A percentile compares a stretch with the other conserved stretches of the same genome.
These are phyloP conservation scores for Stenogyne calaminthoides DNA, from an alignment of 305 asterid species.

Conservation along the genomic window DNA sequence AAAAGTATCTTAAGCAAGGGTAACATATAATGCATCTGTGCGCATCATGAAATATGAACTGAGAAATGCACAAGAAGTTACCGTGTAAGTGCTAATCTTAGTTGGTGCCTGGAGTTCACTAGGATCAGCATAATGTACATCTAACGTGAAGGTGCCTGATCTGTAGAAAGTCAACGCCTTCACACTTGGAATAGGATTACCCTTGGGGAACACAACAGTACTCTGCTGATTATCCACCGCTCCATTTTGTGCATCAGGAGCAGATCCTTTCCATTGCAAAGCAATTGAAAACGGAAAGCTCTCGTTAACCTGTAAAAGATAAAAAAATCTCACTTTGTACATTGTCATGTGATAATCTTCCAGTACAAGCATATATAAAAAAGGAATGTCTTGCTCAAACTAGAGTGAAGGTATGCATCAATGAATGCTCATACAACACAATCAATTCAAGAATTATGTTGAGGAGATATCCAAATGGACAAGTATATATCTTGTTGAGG, in stretches of 20 bases:
- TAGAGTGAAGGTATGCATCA: background rate
- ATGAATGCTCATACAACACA: background rate
- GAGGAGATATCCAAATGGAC: background rate
- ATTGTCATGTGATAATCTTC: slow-evolving; percentile 1
- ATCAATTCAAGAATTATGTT: background rate
- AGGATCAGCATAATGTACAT: slow-evolving; percentile 78
- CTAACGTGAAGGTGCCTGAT: slow-evolving; percentile 74
- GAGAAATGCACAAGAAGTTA: slow-evolving; percentile 31
- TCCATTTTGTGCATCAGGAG: slow-evolving; percentile 69
- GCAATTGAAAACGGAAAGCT: slow-evolving; percentile 81
- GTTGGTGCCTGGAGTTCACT: slow-evolving; percentile 80
- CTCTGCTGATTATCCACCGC: slow-evolving; percentile 69
- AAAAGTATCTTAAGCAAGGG: slow-evolving; percentile 2
- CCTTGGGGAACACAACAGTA: slow-evolving; percentile 86
- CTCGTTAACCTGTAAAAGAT: slow-evolving; percentile 68
- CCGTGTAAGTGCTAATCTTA: slow-evolving; percentile 88
- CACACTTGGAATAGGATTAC: slow-evolving; percentile 92
- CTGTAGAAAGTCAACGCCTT: slow-evolving; percentile 92
- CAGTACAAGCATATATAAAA: background rate
- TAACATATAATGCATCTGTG: background rate
- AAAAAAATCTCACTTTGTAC: slow-evolving; percentile 1
- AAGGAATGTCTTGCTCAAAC: background rate
- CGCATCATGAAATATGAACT: background rate
- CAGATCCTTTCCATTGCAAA: slow-evolving; percentile 76
- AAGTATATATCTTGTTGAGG: background rate